Base-by-base conservation (phyloP, 371 early-diverging fungal species). In the Gilbertella persicaria region DNA sequence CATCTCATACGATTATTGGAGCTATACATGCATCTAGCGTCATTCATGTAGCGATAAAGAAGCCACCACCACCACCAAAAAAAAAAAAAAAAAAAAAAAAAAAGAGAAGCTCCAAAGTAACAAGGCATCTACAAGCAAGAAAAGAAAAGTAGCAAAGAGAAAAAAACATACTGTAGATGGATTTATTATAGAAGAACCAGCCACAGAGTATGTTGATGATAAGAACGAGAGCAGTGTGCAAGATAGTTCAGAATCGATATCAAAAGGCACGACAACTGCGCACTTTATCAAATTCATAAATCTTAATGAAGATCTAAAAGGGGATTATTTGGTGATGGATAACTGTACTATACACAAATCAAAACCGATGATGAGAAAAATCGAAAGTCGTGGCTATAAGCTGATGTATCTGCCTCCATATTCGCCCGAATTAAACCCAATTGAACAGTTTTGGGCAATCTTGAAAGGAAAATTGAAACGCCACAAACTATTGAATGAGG, bases 331-430 rank as follows among this genome's bases (percentile, higher is more conserved):
- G 14, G 57, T 56, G 35, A 50, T 52, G 37, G 36, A 42, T 52
- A 52, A 52, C 36, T 46, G 41, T 26, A 33, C 46, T 36, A 58
- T 58, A 17, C 59, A 57, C 30, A 57, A 45, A 45, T 50, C 36
- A 45, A 36, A 46, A 39, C 52, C 25, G 45, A 58, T 58, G 53
- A 48, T 53, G 8, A n/a, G n/a, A n/a, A n/a, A n/a, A n/a, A n/a
- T n/a, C n/a, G n/a, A n/a, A n/a, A n/a, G n/a, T n/a, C n/a, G 30
- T 28, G 60, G 48, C 35, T 57, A 57, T 57, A 57, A 37, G 45
- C 43, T 57, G 45, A 57, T 57, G 17, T 53, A 47, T 53, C 53
- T 55, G 49, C 43, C 62, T 30, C 42, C 48, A 20, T 58, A 58
- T 46, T 58, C 52, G 33, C 52, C 58, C 35, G 47, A 58, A 47